Base-by-base conservation (phyloP, 1,139 yeast genomes). In the Pichia sp. region DNA sequence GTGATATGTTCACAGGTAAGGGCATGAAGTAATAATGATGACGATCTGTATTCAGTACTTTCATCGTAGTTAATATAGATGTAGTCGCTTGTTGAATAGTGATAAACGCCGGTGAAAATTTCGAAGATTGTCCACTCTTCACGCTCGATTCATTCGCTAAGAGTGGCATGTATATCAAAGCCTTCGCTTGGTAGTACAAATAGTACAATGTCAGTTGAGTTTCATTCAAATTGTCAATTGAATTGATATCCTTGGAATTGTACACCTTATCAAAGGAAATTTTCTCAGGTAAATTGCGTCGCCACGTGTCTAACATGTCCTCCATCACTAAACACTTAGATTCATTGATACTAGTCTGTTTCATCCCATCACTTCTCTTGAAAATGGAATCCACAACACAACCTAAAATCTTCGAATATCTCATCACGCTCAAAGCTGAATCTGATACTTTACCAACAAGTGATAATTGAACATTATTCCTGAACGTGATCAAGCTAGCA, bases 121-220 rank as follows among this genome's bases (percentile, higher is more conserved):
- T 58, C 23, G 60, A 47, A 5, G 30, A 33, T 29, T 22, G 23
- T 9, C 17, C 27, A 12, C 7, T 11, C 24, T 14, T 17, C 47
- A 60, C 40, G 48, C 50, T 33, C 6, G 56, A 46, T 40, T 55
- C 70, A 2, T 66, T 62, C 1, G 77, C 74, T 48, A 85, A 66
- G 3, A 83, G 73, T 0, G 95, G 95, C 55, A 85, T 67, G 55
- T 85, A 87, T 22, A 85, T 79, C 57, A 86, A 66, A 28, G 85
- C 73, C 46, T 81, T 78, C 5, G 94, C 91, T 52, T 83, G 83
- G 56, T 81, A 84, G 55, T 83, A 86, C 31, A 81, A 57, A 54
- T 79, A 73, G 12, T 80, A 65, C 42, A 84, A 60, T 3, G 81
- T 63, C 12, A 79, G 65, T 39, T 77, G 77, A 39, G 74, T 77